Conservation (phyloP, 805 yeast species). For the Scheffersomyces stipitis region DNA sequence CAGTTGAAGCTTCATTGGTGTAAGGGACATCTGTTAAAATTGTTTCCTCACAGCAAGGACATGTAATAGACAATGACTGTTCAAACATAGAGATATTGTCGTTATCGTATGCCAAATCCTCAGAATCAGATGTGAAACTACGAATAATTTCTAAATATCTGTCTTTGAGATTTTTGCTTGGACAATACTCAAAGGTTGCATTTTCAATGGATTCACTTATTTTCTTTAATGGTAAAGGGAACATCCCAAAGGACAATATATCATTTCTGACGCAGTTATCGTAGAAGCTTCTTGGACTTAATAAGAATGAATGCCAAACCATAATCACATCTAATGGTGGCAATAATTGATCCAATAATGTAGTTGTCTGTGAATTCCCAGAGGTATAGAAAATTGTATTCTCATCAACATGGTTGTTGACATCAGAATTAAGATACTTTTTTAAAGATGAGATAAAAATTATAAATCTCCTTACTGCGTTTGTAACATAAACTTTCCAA, state of each 20-base stretch:
- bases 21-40: slow-evolving; percentile 7
- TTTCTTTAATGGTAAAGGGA: slow-evolving; percentile 8
- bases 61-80: slow-evolving; percentile 6
- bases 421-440: not conserved
- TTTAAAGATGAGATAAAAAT: slow-evolving; percentile 17
- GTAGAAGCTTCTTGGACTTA: slow-evolving; percentile 16
- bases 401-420: no score
- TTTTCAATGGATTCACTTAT: slow-evolving; percentile 7
- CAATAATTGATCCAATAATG: not conserved
- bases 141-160: slow-evolving; percentile 1
- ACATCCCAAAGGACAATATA: slow-evolving; percentile 8
- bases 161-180: slow-evolving; percentile 1
- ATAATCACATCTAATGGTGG: slow-evolving; percentile 23
- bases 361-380: no score
- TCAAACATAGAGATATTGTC: slow-evolving; percentile 4
- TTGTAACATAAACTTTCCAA: slow-evolving; percentile 23
- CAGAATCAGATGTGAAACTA: not conserved
- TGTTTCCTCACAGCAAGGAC: slow-evolving; percentile 12
- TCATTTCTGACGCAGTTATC: slow-evolving; percentile 12
- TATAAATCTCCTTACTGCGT: slow-evolving; percentile 21
- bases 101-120: slow-evolving; percentile 1
- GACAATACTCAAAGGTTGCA: slow-evolving; percentile 7
- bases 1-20: slow-evolving; percentile 3
- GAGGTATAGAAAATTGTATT: no score
- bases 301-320: slow-evolving; percentile 22